A percentile compares a stretch with the other conserved stretches of the same genome.
Conservation (phyloP, 2,329 filamentous ascomycete species). For the Alternaria sp. region DNA sequence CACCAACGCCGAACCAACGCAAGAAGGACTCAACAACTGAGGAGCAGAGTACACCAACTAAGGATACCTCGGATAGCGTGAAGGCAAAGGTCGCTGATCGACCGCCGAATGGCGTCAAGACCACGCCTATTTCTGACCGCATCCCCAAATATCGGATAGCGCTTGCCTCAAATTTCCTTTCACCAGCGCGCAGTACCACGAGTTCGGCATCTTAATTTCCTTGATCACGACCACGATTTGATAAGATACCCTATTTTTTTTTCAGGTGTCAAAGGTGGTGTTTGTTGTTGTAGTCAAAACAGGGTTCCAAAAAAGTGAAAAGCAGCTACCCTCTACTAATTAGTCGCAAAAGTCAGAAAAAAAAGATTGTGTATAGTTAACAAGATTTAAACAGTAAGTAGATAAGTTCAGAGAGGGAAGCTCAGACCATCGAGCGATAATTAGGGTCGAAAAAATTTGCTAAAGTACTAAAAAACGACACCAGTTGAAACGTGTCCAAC, state of each 20-base stretch:
- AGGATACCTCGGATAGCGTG: slow-evolving; percentile 12
- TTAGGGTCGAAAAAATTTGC: too few relatives aligned
- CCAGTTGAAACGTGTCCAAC: too few relatives aligned
- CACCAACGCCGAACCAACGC: slow-evolving; percentile 35
- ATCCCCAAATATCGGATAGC: slow-evolving; percentile 47
- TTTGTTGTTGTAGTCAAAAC: too few relatives aligned
- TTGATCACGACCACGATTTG: not conserved
- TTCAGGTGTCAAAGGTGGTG: too few relatives aligned
- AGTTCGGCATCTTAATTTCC: slow-evolving; percentile 6
- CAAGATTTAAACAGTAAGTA: too few relatives aligned
- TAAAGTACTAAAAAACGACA: too few relatives aligned
- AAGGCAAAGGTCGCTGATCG: not conserved
- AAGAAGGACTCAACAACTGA: slow-evolving; percentile 20
- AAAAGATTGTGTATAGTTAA: too few relatives aligned
- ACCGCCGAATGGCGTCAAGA: slow-evolving; percentile 9
- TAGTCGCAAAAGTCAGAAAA: too few relatives aligned
- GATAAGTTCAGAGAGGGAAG: too few relatives aligned
- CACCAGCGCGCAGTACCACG: slow-evolving; percentile 20
- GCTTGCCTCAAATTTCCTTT: slow-evolving; percentile 40
- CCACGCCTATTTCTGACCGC: slow-evolving; percentile 16
- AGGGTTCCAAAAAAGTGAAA: too few relatives aligned
- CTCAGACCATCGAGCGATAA: too few relatives aligned
- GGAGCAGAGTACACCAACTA: slow-evolving; percentile 15
- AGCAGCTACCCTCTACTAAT: too few relatives aligned
- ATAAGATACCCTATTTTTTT: slow-evolving; percentile 19